phyloP scores from a whole-genome alignment of 345 rosid genomes.

The Hibiscus tridactylites region DNA sequence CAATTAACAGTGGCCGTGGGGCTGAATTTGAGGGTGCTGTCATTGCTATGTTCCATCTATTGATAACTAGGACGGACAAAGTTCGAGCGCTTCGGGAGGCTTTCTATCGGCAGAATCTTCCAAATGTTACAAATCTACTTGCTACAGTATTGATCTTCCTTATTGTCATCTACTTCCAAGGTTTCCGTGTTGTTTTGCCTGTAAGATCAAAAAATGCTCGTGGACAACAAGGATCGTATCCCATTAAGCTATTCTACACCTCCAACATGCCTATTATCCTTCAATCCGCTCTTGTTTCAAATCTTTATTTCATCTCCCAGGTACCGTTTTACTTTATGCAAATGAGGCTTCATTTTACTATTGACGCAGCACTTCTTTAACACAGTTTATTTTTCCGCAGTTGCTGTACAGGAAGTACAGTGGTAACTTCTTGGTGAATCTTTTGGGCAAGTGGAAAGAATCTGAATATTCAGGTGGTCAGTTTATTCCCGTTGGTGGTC shows the following conservation, averaged over 20 bases:
- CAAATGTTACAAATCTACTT: conserved; percentile 64
- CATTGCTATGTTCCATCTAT: conserved; percentile 56
- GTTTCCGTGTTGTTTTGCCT: conserved; percentile 62
- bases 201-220: conserved; percentile 71
- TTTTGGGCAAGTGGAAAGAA: conserved; percentile 66
- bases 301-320: conserved; percentile 68
- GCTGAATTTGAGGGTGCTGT: conserved; percentile 80
- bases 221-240: conserved; percentile 69
- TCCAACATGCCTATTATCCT: conserved; percentile 82
- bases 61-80: conserved; percentile 34
- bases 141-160: conserved; percentile 55
- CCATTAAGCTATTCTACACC: conserved; percentile 68
- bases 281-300: conserved; percentile 69
- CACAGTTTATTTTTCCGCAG: not conserved
- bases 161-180: conserved; percentile 66
- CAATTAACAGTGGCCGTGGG: conserved; percentile 64
- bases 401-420: conserved; percentile 56
- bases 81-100: conserved; percentile 53
- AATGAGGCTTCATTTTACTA: not conserved
- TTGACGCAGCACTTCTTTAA: not conserved
- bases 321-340: not conserved
- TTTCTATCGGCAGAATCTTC: conserved; percentile 65
- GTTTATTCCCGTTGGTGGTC: conserved; percentile 59
- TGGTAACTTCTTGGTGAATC: conserved; percentile 59
- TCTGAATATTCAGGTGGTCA: conserved; percentile 68